Evolutionary conservation across 495 filamentous ascomycete genomes (phyloP), one percentile per base, ranked within the genome.

Genomic region (Mytilinidion resinicola): DNA sequence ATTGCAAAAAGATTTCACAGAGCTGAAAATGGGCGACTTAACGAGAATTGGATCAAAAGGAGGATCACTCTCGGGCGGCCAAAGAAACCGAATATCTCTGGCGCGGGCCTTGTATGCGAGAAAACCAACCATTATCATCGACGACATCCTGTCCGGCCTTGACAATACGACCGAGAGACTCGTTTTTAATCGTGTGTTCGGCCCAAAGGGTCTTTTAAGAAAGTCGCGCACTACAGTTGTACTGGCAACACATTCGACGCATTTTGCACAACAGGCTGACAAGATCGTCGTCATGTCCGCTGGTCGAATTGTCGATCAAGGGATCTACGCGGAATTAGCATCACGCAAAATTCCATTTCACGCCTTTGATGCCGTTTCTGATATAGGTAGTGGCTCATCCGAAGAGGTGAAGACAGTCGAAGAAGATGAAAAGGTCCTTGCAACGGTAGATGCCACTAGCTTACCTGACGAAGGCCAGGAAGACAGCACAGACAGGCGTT

Each of bases 91-190:
- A 10, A 54, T 67, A 9, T 33, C 65, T 47, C 66, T 76, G 1
- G 74, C 74, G 1, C 67, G 71, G 33, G 64, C 67, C 0, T 38
- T 76, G 0, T 74, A 67, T 53, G 60, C 66, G 4, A 55, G 69
- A 0, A 63, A 59, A 34, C 59, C 69, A 7, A 56, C 70, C 6
- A 61, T 61, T 1, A 44, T 75, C 5, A 50, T 75, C 8, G 73
- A 74, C 36, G 73, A 75, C 52, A 51, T 63, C 9, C 68, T 75
- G 44, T 72, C 66, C 49, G 73, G 68, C 7, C 57, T 74, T 1
- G 72, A 75, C 43, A 65, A 67, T 1, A 58, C 61, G 21, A 74
- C 76, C 0, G 71, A 74, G 55, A 59, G 64, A 9, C 57, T 57
- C 15, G 59, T 75, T 14, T 59, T 72, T 33, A 15, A 68, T 5